Base-by-base conservation (phyloP, 2,329 filamentous ascomycete species). In the Xylariomycetidae sp. region DNA sequence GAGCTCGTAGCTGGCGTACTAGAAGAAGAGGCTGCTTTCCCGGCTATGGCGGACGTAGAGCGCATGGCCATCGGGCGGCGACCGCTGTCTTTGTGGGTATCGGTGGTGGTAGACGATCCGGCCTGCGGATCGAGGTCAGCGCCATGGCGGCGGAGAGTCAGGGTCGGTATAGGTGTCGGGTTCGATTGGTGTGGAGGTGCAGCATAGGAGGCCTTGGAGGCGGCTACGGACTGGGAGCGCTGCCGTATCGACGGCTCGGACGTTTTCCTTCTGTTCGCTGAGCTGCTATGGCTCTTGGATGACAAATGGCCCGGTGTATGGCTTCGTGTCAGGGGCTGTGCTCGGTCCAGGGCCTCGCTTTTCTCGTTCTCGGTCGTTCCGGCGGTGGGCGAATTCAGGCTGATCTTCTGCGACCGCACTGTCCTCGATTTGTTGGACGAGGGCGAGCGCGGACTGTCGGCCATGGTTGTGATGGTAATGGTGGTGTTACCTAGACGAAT, bases 281-380 rank as follows among this genome's bases (percentile, higher is more conserved):
- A 41, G 30, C 40, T 35, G 30, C 46, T 37, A 40, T 71, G 69
- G 58, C 71, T 77, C 60, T 73, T 79, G 44, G 71, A 69, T 10
- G 77, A 61, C 25, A 80, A 65, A 48, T 80, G 75, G 37, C 77
- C 75, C 2, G 77, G 77, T 2, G 77, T 81, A 53, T 81, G 77
- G 50, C 70, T 79, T 45, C 77, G 69, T 17, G 67, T 67, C 58
- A 41, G 56, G 34, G 54, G 50, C 13, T n/a, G n/a, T n/a, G 50
- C 49, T 35, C 52, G 58, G 40, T 62, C 60, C 36, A 44, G 57
- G 37, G 52, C 51, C 37, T 63, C 59, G 48, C 49, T 51, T 22
- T 49, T 58, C 30, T 61, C 57, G 33, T 53, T 38, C 33, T 44
- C 46, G 45, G 37, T 49, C 42, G 45, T 40, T 48, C 48, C 38